These are phyloP conservation scores for Rubia balearica DNA, from an alignment of 305 asterid genomes.

Conservation along the genomic window DNA sequence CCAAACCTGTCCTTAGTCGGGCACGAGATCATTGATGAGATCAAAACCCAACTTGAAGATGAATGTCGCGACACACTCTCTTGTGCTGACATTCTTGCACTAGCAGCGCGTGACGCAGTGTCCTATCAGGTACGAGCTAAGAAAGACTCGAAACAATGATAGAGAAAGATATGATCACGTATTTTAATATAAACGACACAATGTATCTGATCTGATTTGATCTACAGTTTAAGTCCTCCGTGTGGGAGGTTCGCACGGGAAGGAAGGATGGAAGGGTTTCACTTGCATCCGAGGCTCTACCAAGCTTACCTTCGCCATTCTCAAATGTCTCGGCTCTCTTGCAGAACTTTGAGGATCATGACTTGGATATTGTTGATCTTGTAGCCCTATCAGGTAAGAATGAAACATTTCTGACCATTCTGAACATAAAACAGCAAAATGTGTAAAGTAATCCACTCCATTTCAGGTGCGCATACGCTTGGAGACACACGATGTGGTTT, in stretches of 20 bases:
- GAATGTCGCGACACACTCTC: constrained; percentile 21
- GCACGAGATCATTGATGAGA: constrained; percentile 24
- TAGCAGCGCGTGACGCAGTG: constrained; percentile 30
- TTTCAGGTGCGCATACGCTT: constrained; percentile 35
- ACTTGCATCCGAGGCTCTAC: constrained; percentile 23
- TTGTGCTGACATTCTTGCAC: constrained; percentile 29
- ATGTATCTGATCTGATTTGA: background rate
- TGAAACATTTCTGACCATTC: background rate
- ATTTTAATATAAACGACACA: background rate
- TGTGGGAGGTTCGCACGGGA: constrained; percentile 32
- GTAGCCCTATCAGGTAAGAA: constrained; percentile 32
- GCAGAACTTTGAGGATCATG: constrained; percentile 20
- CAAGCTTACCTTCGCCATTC: constrained; percentile 26
- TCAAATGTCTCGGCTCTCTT: constrained; percentile 25
- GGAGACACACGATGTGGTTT: constrained; percentile 28
- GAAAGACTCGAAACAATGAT: background rate
- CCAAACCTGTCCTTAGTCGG: constrained; percentile 17
- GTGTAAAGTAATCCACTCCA: background rate
- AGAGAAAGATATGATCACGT: background rate
- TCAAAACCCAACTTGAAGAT: constrained; percentile 22
- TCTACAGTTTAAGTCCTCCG: constrained; percentile 19
- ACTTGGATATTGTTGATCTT: constrained; percentile 26
- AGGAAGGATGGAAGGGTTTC: constrained; percentile 38
- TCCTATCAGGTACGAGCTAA: constrained; percentile 21
- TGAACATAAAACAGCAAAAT: background rate